Evolutionary conservation across 2,329 filamentous ascomycete genomes (phyloP), one percentile per base, ranked within the genome.

Genomic region (Lasiodiplodia hormozganensis): DNA sequence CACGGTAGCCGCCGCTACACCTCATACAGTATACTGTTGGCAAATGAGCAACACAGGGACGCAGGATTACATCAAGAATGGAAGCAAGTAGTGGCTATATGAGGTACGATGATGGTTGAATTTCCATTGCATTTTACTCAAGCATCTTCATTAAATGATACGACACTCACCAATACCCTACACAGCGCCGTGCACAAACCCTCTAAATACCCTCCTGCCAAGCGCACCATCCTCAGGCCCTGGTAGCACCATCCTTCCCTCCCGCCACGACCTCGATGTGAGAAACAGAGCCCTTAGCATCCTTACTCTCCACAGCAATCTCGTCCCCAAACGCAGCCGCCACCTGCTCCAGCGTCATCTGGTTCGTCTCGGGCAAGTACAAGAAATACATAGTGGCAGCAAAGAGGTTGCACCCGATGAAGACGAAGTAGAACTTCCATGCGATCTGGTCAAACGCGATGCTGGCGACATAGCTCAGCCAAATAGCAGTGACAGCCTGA

Each of bases 341-440:
- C 21, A 80, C 74, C 67, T 79, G 75, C 58, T 80, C 76, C 1
- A 80, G 72, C 0, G 74, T 75, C 31, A 78, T 69, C 67, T 74
- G 73, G 12, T 76, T 75, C 0, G 78, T 80, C 71, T 80, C 77
- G 4, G 77, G 77, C 0, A 81, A 72, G 69, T 74, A 80, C 66
- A 79, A 72, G n/a, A 69, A 73, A 68, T 78, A 81, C 8, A 79
- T 70, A 1, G 73, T 70, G 4, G 69, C 74, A 1, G 77, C 74
- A 31, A 77, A 72, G 0, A 79, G 14, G 56, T 77, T 78, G 16
- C 43, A 51, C 3, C 7, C 58, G 65, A 82, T 81, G 69, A 82
- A 79, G 1, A 82, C 72, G 2, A 77, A 73, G 69, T 82, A 82
- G 69, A 80, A 82, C 62, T 75, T 78, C 79, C 80, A 82, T 5